phyloP scores from a whole-genome alignment of 768 basidiomycete genomes.

The Rhizopogon roseolus region DNA sequence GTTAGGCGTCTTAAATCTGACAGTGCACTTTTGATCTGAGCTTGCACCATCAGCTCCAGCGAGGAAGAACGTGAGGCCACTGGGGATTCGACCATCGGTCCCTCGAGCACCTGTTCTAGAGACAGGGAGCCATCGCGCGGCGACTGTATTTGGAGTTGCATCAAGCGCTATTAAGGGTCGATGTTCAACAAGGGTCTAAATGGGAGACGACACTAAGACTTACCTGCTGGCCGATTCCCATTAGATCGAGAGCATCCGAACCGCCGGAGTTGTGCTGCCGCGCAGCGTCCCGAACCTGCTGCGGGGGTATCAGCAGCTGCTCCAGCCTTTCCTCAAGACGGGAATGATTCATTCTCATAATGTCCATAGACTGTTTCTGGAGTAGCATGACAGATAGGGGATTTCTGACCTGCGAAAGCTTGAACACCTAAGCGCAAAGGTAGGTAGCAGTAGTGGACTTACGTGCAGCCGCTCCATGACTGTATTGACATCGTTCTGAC shows the following conservation, averaged over 20 bases:
- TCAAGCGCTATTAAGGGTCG: constrained; percentile 15
- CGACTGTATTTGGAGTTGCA: neutral
- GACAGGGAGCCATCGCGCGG: neutral
- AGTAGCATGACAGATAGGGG: constrained; percentile 21
- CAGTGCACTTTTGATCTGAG: constrained; percentile 42
- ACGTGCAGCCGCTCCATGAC: constrained; percentile 43
- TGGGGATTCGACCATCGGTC: constrained; percentile 19
- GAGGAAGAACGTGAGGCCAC: constrained; percentile 15
- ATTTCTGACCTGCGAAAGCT: constrained; percentile 14
- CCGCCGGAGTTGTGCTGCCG: constrained; percentile 37
- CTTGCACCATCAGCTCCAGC: constrained; percentile 20
- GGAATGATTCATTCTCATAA: constrained; percentile 24
- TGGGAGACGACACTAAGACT: neutral
- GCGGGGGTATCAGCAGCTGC: constrained; percentile 32
- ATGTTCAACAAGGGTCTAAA: neutral
- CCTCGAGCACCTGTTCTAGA: constrained; percentile 6
- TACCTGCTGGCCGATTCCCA: constrained; percentile 51
- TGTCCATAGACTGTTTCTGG: constrained; percentile 23
- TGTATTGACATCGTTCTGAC: constrained; percentile 35
- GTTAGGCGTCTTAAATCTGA: constrained; percentile 44
- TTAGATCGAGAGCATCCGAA: constrained; percentile 39
- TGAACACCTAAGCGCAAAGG: neutral
- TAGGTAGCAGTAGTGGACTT: constrained; percentile 6
- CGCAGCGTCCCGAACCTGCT: constrained; percentile 32
- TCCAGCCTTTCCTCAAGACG: constrained; percentile 35